These are phyloP conservation scores for Naganishia albida DNA, from an alignment of 1,284 basidiomycete genomes.

Conservation along the genomic window DNA sequence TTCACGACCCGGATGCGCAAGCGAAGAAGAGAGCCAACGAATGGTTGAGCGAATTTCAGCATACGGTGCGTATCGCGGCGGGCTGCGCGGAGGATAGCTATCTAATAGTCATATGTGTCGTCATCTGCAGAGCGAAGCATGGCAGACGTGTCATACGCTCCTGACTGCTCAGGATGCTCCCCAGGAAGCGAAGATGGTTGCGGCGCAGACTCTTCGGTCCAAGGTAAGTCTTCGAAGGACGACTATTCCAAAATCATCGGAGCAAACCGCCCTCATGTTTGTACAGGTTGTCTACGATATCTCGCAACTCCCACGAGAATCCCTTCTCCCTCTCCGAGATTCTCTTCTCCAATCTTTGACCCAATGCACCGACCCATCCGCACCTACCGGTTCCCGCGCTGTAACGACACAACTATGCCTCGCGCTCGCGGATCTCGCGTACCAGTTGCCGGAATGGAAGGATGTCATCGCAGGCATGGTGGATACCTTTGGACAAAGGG, in stretches of 20 bases:
- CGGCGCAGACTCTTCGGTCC: conserved; percentile 91
- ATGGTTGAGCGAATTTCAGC: conserved; percentile 94
- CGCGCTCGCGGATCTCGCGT: conserved; percentile 82
- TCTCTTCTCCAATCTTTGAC: conserved; percentile 78
- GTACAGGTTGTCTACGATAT: conserved; percentile 94
- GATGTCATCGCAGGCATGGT: conserved; percentile 80
- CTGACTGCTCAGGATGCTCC: conserved; percentile 79
- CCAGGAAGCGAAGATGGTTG: conserved; percentile 82
- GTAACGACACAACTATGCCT: conserved; percentile 89
- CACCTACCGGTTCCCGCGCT: conserved; percentile 71
- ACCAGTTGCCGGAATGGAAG: conserved; percentile 81
- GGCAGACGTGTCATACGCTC: conserved; percentile 90
- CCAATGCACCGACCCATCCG: conserved; percentile 58
- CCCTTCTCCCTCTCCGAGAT: conserved; percentile 78
- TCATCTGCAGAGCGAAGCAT: conserved; percentile 79
- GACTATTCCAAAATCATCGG: not conserved
- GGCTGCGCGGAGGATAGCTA: not conserved
- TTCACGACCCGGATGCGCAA: conserved; percentile 70
- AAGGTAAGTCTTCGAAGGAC: conserved; percentile 66
- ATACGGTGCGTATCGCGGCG: conserved; percentile 76
- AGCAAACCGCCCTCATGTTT: not conserved
- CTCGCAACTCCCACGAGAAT: conserved; percentile 73
- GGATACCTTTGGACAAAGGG: conserved; percentile 79
- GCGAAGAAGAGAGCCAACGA: conserved; percentile 82
- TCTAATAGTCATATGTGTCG: conserved; percentile 20